phyloP scores from a whole-genome alignment of 2,329 filamentous ascomycete genomes.

The Penicillium fuscoglaucum region DNA sequence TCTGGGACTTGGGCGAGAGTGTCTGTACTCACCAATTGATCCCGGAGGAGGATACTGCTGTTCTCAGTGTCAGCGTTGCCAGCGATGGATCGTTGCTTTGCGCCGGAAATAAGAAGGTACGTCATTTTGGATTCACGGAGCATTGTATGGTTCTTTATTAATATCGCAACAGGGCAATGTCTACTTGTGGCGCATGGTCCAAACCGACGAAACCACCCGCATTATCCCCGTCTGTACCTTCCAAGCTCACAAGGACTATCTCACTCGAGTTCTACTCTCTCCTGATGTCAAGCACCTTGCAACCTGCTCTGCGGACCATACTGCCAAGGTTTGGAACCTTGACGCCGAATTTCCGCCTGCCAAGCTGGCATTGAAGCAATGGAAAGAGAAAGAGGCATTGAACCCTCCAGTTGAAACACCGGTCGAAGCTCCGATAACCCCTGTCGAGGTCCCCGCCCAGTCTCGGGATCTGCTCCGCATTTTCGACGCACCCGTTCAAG shows the following conservation, averaged over 20 bases:
- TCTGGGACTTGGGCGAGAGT: slow-evolving; percentile 97
- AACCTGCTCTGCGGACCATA: slow-evolving; percentile 90
- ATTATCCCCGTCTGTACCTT: slow-evolving; percentile 87
- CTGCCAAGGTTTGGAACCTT: slow-evolving; percentile 94
- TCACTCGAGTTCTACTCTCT: slow-evolving; percentile 86
- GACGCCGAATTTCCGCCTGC: slow-evolving; percentile 60
- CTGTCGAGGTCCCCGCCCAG: slow-evolving; percentile 22
- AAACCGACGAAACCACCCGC: slow-evolving; percentile 76
- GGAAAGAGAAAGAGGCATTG: slow-evolving; percentile 23
- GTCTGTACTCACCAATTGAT: slow-evolving; percentile 95
- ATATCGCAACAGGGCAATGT: slow-evolving; percentile 73
- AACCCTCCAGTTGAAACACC: slow-evolving; percentile 14
- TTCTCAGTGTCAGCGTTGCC: slow-evolving; percentile 92
- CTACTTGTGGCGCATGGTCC: slow-evolving; percentile 93
- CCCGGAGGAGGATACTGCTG: slow-evolving; percentile 90
- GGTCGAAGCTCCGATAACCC: slow-evolving; percentile 19
- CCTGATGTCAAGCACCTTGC: slow-evolving; percentile 93
- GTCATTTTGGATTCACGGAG: not conserved
- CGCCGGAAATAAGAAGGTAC: slow-evolving; percentile 85
- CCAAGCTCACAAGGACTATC: slow-evolving; percentile 86
- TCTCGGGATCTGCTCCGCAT: slow-evolving; percentile 31
- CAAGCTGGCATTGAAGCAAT: slow-evolving; percentile 37
- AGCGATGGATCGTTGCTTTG: slow-evolving; percentile 91
- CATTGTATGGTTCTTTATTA: not conserved
- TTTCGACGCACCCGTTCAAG: slow-evolving; percentile 26